Conservation (phyloP, 306 rosid genomes). For the Quillaja saponaria region DNA sequence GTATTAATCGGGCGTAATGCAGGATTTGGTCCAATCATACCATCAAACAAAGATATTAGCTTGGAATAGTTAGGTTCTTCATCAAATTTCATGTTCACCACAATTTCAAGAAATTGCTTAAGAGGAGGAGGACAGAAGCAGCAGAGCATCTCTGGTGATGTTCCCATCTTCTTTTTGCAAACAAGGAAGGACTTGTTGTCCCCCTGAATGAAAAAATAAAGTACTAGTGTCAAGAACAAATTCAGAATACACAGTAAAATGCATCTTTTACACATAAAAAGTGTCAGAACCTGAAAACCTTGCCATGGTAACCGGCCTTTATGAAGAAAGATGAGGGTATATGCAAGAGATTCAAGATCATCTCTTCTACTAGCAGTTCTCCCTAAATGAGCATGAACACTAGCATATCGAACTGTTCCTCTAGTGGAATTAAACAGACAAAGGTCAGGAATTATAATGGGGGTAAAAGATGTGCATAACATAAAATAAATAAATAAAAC, state of each 20-base stretch:
- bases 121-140: slow-evolving; percentile 89
- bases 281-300: slow-evolving; percentile 69
- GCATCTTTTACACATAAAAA: slow-evolving; percentile 14
- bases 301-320: slow-evolving; percentile 95
- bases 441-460: background rate
- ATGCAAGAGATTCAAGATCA: slow-evolving; percentile 94
- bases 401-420: slow-evolving; percentile 95
- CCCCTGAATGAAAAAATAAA: slow-evolving; percentile 40
- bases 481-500: too few species aligned
- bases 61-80: slow-evolving; percentile 92
- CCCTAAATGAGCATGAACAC: slow-evolving; percentile 96
- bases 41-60: slow-evolving; percentile 79
- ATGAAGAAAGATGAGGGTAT: slow-evolving; percentile 85
- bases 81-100: slow-evolving; percentile 95
- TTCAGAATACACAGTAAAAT: background rate
- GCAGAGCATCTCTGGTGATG: slow-evolving; percentile 92
- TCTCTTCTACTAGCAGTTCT: slow-evolving; percentile 98
- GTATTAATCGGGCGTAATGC: slow-evolving; percentile 81
- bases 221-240: background rate
- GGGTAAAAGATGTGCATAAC: background rate
- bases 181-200: slow-evolving; percentile 87
- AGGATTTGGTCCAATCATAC: slow-evolving; percentile 80
- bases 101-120: slow-evolving; percentile 79
- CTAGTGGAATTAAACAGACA: slow-evolving; percentile 33
- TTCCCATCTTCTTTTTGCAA: slow-evolving; percentile 82